A percentile compares a stretch with the other conserved stretches of the same genome.
phyloP scores from a whole-genome alignment of 2,329 filamentous ascomycete genomes.

The Verticillium zaregamsianum region DNA sequence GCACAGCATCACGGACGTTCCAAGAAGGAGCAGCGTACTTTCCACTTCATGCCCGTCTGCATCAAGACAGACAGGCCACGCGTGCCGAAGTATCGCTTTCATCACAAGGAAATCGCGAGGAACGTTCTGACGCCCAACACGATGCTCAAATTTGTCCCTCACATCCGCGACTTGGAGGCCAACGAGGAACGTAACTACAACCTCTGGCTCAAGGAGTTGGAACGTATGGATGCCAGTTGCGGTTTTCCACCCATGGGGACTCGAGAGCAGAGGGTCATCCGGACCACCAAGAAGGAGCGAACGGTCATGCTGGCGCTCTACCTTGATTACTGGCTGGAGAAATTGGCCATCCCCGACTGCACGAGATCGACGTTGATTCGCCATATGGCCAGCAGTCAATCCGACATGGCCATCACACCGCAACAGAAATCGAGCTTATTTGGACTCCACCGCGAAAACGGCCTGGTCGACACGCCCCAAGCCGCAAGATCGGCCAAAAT shows the following conservation, averaged over 20 bases:
- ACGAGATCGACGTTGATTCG: conserved; percentile 49
- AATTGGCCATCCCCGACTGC: conserved; percentile 45
- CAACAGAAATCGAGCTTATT: conserved; percentile 50
- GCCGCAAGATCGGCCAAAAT: conserved; percentile 38
- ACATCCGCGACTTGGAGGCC: conserved; percentile 52
- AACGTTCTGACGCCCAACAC: conserved; percentile 58
- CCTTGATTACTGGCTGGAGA: conserved; percentile 48
- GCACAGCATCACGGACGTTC: conserved; percentile 37
- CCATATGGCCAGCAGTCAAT: conserved; percentile 46
- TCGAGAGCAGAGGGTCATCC: conserved; percentile 44
- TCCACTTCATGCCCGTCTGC: conserved; percentile 35
- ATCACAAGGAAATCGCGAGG: conserved; percentile 55
- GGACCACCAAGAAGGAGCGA: conserved; percentile 47
- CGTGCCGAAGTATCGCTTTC: conserved; percentile 56
- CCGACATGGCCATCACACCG: conserved; percentile 45
- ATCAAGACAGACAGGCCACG: conserved; percentile 46
- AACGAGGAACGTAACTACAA: conserved; percentile 53
- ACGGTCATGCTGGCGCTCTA: conserved; percentile 48
- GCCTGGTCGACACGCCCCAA: conserved; percentile 29
- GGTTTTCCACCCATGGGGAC: conserved; percentile 50
- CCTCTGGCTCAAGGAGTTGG: conserved; percentile 52
- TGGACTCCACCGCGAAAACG: conserved; percentile 40
- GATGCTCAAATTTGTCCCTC: conserved; percentile 56
- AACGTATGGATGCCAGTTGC: conserved; percentile 53
- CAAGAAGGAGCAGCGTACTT: conserved; percentile 40